A percentile compares a stretch with the other conserved stretches of the same genome.
These are phyloP conservation scores for Lentinula lateritia DNA, from an alignment of 768 basidiomycete genomes.

Conservation along the genomic window DNA sequence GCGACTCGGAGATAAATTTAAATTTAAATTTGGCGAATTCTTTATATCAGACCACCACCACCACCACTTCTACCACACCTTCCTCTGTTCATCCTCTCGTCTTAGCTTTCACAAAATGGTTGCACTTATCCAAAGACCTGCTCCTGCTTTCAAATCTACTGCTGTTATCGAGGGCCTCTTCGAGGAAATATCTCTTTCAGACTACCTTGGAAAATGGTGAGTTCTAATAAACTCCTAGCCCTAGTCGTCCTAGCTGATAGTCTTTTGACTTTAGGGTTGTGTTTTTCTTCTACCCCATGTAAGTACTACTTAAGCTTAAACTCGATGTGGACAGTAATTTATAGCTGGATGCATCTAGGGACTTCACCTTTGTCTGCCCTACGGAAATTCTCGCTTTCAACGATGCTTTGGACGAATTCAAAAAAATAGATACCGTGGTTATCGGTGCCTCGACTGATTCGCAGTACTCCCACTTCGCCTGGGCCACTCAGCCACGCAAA, in stretches of 20 bases:
- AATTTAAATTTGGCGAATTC: not conserved
- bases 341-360: slow-evolving; percentile 34
- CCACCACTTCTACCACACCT: not conserved
- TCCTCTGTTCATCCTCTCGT: not conserved
- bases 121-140: slow-evolving; percentile 76
- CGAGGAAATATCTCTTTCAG: slow-evolving; percentile 66
- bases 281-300: slow-evolving; percentile 93
- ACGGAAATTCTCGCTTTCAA: slow-evolving; percentile 96
- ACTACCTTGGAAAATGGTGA: slow-evolving; percentile 81
- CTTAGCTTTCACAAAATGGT: slow-evolving; percentile 30
- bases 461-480: slow-evolving; percentile 81
- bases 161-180: slow-evolving; percentile 76
- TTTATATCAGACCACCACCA: not conserved
- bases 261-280: slow-evolving; percentile 58
- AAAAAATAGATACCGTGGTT: slow-evolving; percentile 65
- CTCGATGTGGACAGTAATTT: not conserved
- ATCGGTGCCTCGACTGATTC: slow-evolving; percentile 91
- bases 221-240: slow-evolving; percentile 7
- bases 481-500: slow-evolving; percentile 77
- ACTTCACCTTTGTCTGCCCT: slow-evolving; percentile 90
- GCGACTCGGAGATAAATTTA: not conserved
- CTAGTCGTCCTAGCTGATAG: not conserved
- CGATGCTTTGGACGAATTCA: slow-evolving; percentile 74
- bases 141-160: slow-evolving; percentile 72
- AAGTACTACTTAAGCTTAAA: slow-evolving; percentile 22